Evolutionary conservation across 2,329 filamentous ascomycete species (phyloP), one percentile per base, ranked within the genome.

Genomic region (Dothiorella sarmentorum): DNA sequence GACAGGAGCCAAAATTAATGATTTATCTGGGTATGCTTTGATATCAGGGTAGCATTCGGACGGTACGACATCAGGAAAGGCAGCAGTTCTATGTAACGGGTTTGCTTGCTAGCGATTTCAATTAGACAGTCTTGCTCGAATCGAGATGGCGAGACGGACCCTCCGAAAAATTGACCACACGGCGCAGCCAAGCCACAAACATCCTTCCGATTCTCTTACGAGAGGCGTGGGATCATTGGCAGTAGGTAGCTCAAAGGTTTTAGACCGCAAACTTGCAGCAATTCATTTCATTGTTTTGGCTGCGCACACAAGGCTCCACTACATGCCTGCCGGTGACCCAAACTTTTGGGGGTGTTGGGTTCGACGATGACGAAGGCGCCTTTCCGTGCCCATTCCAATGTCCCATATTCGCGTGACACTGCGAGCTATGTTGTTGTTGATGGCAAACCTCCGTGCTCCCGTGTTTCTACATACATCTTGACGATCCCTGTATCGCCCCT

Each of bases 91-190:
- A 58, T 58, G 56, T 47, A 52, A n/a, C 26, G 56, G 56, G 56
- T 51, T 52, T 58, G 56, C 44, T 58, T 58, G 56, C 56, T 58
- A 58, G 56, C 56, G 56, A 58, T 58, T 58, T 58, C 44, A 58
- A 58, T 58, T 58, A 58, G 56, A 58, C 56, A 51, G 56, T 52
- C 56, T 40, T 53, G 49, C 49, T 53, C 33, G 37, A 56, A 43
- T 44, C 37, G 38, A 56, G 52, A 33, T 31, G 52, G 35, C 52
- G 52, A 56, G 40, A 56, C 52, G 20, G 52, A 27, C 26, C 52
- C 37, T 56, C 52, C 37, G 52, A 56, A 44, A n/a, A 43, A 43
- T 44, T 43, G 29, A 31, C 40, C 52, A 56, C 52, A 56, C 20
- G 52, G 52, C 52, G 37, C 52, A 53, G 52, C 52, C 52, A 44